phyloP scores from a whole-genome alignment of 2,329 filamentous ascomycete genomes.

The Thielaviopsis populi region DNA sequence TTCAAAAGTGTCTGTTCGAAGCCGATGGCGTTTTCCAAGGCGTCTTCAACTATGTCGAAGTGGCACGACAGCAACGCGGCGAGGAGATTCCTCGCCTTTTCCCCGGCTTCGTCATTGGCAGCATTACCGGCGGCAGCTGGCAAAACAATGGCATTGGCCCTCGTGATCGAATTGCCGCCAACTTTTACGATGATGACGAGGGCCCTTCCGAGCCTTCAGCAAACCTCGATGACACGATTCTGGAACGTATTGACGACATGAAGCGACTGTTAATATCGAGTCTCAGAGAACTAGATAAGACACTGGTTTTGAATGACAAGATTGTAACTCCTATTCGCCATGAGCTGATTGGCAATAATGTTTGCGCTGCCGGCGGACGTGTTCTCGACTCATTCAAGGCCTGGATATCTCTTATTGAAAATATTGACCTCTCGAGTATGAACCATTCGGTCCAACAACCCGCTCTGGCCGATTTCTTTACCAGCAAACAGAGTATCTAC shows the following conservation, averaged over 20 bases:
- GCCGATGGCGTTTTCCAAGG: slow-evolving; percentile 91
- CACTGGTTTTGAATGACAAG: slow-evolving; percentile 62
- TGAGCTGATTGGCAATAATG: slow-evolving; percentile 62
- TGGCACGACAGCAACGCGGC: slow-evolving; percentile 81
- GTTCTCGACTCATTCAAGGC: slow-evolving; percentile 80
- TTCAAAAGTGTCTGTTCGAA: slow-evolving; percentile 89
- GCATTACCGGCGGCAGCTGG: slow-evolving; percentile 75
- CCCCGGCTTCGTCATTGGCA: slow-evolving; percentile 84
- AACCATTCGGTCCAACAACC: slow-evolving; percentile 68
- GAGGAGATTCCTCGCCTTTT: slow-evolving; percentile 87
- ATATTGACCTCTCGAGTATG: slow-evolving; percentile 71
- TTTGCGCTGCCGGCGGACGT: slow-evolving; percentile 63
- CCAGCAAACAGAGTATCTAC: slow-evolving; percentile 85
- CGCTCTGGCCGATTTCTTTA: slow-evolving; percentile 71
- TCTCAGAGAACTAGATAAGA: slow-evolving; percentile 76
- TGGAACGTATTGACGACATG: slow-evolving; percentile 74
- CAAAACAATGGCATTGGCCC: slow-evolving; percentile 52
- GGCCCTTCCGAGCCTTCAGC: slow-evolving; percentile 54
- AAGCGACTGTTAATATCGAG: slow-evolving; percentile 74
- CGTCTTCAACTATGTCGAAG: slow-evolving; percentile 91
- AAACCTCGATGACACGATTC: slow-evolving; percentile 57
- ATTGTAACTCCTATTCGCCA: slow-evolving; percentile 67
- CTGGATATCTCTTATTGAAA: slow-evolving; percentile 82
- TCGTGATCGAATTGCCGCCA: slow-evolving; percentile 59
- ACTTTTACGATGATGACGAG: slow-evolving; percentile 77